Conservation (phyloP, 2,329 filamentous ascomycete species). For the Neonectria ditissima region DNA sequence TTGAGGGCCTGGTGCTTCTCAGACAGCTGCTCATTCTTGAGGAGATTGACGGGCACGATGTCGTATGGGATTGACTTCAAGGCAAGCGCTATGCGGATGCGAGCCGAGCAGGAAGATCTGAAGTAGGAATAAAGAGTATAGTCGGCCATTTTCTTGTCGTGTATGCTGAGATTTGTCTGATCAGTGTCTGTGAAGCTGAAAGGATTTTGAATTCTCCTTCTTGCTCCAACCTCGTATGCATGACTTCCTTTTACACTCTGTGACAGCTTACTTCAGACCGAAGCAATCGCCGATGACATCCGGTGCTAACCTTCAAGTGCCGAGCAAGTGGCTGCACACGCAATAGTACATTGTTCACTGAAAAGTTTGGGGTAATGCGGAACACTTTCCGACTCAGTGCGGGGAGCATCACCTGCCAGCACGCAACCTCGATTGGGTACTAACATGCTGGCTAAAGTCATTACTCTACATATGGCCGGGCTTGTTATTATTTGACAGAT, state of each 20-base stretch:
- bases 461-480: no score
- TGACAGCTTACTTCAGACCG: neutral
- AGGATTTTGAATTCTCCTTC: neutral
- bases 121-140: slow-evolving; percentile 69
- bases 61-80: slow-evolving; percentile 65
- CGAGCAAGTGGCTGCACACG: neutral
- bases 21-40: slow-evolving; percentile 63
- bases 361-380: slow-evolving; percentile 8
- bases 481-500: no score
- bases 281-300: slow-evolving; percentile 1
- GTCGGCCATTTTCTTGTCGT: slow-evolving; percentile 36
- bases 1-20: slow-evolving; percentile 61
- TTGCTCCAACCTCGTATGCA: neutral
- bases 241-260: neutral
- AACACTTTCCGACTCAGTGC: slow-evolving; percentile 14
- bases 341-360: neutral
- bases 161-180: neutral
- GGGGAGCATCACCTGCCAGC: no score
- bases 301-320: slow-evolving; percentile 3
- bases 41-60: slow-evolving; percentile 63
- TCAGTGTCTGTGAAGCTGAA: neutral
- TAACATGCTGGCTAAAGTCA: no score
- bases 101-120: slow-evolving; percentile 71
- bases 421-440: no score
- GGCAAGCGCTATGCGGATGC: slow-evolving; percentile 69